Conservation (phyloP, 495 filamentous ascomycete species). For the Chaetomium cochliodes region DNA sequence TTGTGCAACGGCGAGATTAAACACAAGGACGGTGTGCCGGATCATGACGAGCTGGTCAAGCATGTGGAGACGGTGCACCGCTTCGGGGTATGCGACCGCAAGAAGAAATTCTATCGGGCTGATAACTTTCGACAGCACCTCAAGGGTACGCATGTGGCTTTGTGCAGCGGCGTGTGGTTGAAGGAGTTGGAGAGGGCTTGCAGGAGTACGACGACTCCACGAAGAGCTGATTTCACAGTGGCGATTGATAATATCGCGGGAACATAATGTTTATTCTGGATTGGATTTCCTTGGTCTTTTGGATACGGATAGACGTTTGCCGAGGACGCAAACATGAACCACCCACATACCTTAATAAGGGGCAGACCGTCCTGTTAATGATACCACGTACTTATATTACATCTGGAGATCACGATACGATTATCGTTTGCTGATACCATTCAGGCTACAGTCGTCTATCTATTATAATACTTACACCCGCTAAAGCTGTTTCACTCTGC, state of each 20-base stretch:
- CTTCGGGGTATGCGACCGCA: constrained; percentile 79
- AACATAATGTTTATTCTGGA: neutral
- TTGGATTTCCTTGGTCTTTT: neutral
- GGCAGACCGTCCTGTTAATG: neutral
- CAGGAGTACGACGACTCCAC: constrained; percentile 12
- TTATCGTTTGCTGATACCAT: too few species aligned
- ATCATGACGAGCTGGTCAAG: constrained; percentile 42
- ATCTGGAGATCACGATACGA: too few species aligned
- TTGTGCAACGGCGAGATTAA: constrained; percentile 84
- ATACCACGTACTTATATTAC: neutral
- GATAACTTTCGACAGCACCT: constrained; percentile 90
- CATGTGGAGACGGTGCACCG: constrained; percentile 75
- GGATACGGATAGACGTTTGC: constrained; percentile 4
- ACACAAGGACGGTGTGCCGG: constrained; percentile 54
- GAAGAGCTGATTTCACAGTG: neutral
- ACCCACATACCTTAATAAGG: neutral
- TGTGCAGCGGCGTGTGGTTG: constrained; percentile 30
- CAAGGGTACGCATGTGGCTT: constrained; percentile 67
- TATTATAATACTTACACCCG: too few species aligned
- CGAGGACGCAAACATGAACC: neutral
- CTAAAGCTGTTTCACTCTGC: too few species aligned
- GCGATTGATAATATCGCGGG: neutral
- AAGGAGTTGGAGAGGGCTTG: constrained; percentile 33
- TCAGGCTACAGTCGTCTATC: too few species aligned
- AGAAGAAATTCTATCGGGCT: constrained; percentile 83